Evolutionary conservation across 164 flowering plant species (phyloP), one percentile per base, ranked within the genome.

Genomic region (Brasenia schreberi): DNA sequence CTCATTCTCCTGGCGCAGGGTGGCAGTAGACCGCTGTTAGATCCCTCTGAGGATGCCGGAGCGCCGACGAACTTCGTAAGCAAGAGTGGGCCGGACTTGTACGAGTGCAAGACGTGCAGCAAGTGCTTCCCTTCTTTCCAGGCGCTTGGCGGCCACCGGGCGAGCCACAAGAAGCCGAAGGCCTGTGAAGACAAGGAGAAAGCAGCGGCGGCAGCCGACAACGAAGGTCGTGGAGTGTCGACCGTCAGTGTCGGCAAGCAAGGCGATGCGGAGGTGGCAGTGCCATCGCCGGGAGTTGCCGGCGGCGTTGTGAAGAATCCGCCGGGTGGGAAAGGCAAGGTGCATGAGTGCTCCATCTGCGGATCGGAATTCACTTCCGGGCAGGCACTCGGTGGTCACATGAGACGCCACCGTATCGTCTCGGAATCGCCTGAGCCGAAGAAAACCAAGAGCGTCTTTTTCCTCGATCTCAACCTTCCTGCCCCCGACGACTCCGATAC

Each of bases 391-490:
- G 90, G 88, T 0, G 90, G 90, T 52, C 90, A 86, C 71, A 84
- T 84, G 90, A 69, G 90, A 63, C 77, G 87, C 9, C 90, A 86
- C 68, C 73, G 87, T 64, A 27, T 70, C 12, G 44, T 49, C 19
- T 18, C 73, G 1, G 63, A 65, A 6, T 45, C 64, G 5, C 63
- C 64, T 64, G 64, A 65, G 18, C 16, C 72, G 45, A 61, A 61
- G 60, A 73, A 76, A 66, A 62, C 73, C 4, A 78, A 78, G 65
- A 80, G 68, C 56, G 64, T 80, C 19, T 67, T 83, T 3, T 39
- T 73, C 4, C 75, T 91, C 74, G 97, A 91, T 84, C 93, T 91
- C 19, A 89, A 89, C 72, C 81, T 87, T 52, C 92, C 97, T 19
- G 93, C 96, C 5, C 92, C 86, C n/a, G 87, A 82, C 9, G 94